Conservation (phyloP, 1,139 yeast genomes). For the Yamadazyma diddensiae region DNA sequence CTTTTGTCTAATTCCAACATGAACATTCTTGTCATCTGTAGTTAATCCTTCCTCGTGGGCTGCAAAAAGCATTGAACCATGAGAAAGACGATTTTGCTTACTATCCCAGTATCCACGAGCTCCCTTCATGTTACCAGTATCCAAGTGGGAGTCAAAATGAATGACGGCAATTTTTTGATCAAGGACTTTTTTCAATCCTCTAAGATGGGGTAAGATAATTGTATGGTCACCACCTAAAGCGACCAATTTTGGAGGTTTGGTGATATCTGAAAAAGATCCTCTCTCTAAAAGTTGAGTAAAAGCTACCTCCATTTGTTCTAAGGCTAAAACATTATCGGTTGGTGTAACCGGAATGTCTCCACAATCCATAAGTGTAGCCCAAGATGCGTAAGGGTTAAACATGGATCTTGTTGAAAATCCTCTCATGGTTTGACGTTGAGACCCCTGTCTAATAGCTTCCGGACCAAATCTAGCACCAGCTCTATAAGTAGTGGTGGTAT, state of each 20-base stretch:
- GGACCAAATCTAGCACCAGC: slow-evolving; percentile 32
- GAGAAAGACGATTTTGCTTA: slow-evolving; percentile 30
- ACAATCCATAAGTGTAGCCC: slow-evolving; percentile 43
- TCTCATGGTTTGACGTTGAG: slow-evolving; percentile 25
- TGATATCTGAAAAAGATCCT: slow-evolving; percentile 45
- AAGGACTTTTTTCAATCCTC: slow-evolving; percentile 44
- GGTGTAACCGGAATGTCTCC: slow-evolving; percentile 58
- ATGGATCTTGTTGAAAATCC: slow-evolving; percentile 21
- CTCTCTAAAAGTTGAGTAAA: slow-evolving; percentile 32
- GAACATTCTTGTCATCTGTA: slow-evolving; percentile 38
- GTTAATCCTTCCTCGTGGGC: slow-evolving; percentile 56
- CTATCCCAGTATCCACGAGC: slow-evolving; percentile 14
- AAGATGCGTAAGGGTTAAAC: slow-evolving; percentile 23
- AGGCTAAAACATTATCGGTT: slow-evolving; percentile 50
- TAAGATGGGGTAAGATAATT: slow-evolving; percentile 46
- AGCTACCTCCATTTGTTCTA: slow-evolving; percentile 31
- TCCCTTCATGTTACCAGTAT: slow-evolving; percentile 54
- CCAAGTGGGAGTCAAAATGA: slow-evolving; percentile 59
- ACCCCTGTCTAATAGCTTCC: slow-evolving; percentile 20
- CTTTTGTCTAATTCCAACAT: slow-evolving; percentile 58
- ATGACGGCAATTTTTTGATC: slow-evolving; percentile 35
- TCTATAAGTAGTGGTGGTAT: slow-evolving; percentile 25
- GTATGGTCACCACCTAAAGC: slow-evolving; percentile 63
- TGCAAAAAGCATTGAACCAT: slow-evolving; percentile 54
- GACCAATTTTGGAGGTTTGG: slow-evolving; percentile 30